A percentile compares a stretch with the other conserved stretches of the same genome.
These are phyloP conservation scores for Colletotrichum incanum DNA, from an alignment of 2,329 filamentous ascomycete genomes.

Conservation along the genomic window DNA sequence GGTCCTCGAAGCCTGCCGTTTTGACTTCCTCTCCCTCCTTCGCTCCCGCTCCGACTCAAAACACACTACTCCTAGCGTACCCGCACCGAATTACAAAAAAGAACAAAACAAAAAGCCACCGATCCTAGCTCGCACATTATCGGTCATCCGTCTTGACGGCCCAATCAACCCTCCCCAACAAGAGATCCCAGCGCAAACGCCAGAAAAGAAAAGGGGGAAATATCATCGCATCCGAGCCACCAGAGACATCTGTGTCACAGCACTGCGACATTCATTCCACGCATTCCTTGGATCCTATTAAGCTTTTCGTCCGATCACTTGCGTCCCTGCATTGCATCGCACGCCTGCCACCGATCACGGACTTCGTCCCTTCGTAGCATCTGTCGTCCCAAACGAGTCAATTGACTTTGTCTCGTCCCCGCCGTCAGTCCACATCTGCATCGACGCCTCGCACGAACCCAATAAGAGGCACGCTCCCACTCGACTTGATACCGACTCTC, in stretches of 20 bases:
- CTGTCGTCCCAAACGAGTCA: conserved; percentile 13
- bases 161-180: background rate
- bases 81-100: conserved; percentile 7
- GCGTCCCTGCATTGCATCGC: conserved; percentile 22
- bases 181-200: conserved; percentile 23
- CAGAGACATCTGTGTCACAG: conserved; percentile 39
- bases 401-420: conserved; percentile 24
- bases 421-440: conserved; percentile 2
- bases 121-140: background rate
- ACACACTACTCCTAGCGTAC: conserved; percentile 14
- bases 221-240: conserved; percentile 8
- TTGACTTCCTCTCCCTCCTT: conserved; percentile 33
- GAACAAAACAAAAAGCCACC: background rate
- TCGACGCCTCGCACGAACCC: conserved; percentile 5
- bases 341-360: conserved; percentile 17
- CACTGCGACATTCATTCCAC: conserved; percentile 32
- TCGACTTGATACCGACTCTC: background rate
- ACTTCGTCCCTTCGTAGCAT: background rate
- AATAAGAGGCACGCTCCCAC: background rate
- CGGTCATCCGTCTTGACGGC: too few species aligned
- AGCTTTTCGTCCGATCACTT: conserved; percentile 36
- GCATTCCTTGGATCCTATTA: conserved; percentile 24
- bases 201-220: conserved; percentile 23
- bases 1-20: conserved; percentile 37
- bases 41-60: conserved; percentile 28